Conservation (phyloP, 1,139 yeast genomes). For the Hyphopichia fennica region DNA sequence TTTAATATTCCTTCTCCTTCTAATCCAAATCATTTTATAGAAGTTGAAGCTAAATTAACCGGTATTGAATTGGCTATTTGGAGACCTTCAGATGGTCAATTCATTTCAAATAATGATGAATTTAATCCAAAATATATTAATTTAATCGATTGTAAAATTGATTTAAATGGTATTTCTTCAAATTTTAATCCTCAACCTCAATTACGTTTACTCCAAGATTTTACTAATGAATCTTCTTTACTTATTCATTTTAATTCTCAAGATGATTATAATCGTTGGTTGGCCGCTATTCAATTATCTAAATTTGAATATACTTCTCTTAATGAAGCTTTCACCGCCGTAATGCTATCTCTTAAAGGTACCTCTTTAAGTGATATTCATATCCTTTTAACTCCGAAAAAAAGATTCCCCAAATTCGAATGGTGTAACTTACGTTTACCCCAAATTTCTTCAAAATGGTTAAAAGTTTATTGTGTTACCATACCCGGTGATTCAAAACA, state of each 20-base stretch:
- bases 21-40: constrained; percentile 28
- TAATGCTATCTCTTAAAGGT: constrained; percentile 54
- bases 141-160: constrained; percentile 45
- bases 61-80: constrained; percentile 56
- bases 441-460: constrained; percentile 55
- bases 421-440: constrained; percentile 62
- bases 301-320: constrained; percentile 52
- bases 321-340: constrained; percentile 60
- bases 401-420: constrained; percentile 46
- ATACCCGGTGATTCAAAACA: constrained; percentile 42
- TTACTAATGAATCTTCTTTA: constrained; percentile 32
- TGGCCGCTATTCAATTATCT: constrained; percentile 46
- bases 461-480: constrained; percentile 48
- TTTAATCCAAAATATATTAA: constrained; percentile 49
- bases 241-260: constrained; percentile 31
- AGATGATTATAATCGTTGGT: constrained; percentile 42
- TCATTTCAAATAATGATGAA: constrained; percentile 24
- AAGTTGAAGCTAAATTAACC: constrained; percentile 46
- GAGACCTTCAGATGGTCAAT: constrained; percentile 32
- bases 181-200: not conserved
- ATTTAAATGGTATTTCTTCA: constrained; percentile 11
- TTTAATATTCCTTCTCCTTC: constrained; percentile 23
- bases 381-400: constrained; percentile 47
- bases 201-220: constrained; percentile 34
- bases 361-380: constrained; percentile 54